These are phyloP conservation scores for Dryas drummondii DNA, from an alignment of 306 rosid species.

Conservation along the genomic window DNA sequence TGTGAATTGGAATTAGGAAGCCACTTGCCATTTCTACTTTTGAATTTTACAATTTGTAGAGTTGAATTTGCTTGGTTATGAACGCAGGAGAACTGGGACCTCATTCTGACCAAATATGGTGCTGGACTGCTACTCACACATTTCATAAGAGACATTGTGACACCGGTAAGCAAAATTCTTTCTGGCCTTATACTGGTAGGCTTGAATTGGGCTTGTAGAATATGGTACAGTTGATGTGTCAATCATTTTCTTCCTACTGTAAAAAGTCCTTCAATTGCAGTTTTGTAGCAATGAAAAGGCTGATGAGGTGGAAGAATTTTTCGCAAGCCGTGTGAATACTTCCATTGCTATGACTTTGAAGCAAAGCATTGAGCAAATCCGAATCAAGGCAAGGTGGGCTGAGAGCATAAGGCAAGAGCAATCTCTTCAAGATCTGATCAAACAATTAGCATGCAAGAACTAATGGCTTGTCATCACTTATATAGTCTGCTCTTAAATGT, in stretches of 20 bases:
- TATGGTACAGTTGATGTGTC: background rate
- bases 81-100: constrained; percentile 72
- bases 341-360: constrained; percentile 48
- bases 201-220: background rate
- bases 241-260: background rate
- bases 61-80: constrained; percentile 16
- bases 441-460: constrained; percentile 33
- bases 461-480: background rate
- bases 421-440: constrained; percentile 36
- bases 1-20: background rate
- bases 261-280: constrained; percentile 22
- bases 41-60: constrained; percentile 3
- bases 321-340: constrained; percentile 32
- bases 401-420: constrained; percentile 42
- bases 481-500: background rate
- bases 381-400: constrained; percentile 68
- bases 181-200: background rate
- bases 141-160: constrained; percentile 39
- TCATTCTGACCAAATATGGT: constrained; percentile 54
- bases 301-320: constrained; percentile 55
- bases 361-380: constrained; percentile 49
- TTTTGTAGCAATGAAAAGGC: constrained; percentile 52
- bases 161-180: constrained; percentile 38
- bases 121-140: constrained; percentile 43
- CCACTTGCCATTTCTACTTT: background rate